Evolutionary conservation across 192 early-diverging fungal species (phyloP), one percentile per base, ranked within the genome.

Genomic region (Blastocladiella britannica): DNA sequence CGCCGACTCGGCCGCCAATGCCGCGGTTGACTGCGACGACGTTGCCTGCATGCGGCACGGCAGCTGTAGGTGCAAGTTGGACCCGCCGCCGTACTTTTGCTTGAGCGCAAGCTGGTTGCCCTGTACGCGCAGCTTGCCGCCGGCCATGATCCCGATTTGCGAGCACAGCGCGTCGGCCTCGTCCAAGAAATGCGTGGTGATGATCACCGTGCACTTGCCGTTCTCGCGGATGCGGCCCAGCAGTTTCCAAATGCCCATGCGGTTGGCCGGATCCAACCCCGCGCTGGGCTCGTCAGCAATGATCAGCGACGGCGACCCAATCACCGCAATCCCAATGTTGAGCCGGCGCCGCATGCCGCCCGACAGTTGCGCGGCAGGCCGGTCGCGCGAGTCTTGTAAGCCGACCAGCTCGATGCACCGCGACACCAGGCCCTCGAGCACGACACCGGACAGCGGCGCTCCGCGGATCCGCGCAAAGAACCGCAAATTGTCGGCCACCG

Each of bases 261-360:
- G 52, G 26, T 27, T 59, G 12, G 26, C 24, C 18, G 57, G 52
- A 59, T 59, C 58, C 1, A 57, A 53, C 29, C 56, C 62, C 0
- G 64, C 57, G 4, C 26, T 30, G 7, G 29, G 30, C 27, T 65
- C 64, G 29, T 65, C 64, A 25, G 64, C 18, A 22, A 65, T 28
- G 29, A 65, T 24, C 25, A 65, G 37, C 9, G n/a, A 7, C 58
- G 63, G 63, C 23, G 25, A 47, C 18, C 51, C 63, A 8, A 64
- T 67, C 1, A 69, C 37, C 0, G 67, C 67, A 26, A 69, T 68
- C 18, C 64, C 67, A 27, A 69, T 67, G 5, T 56, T 53, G 9
- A 69, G 52, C 22, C 65, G 53, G 9, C 67, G 56, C 4, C 54
- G 29, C 67, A 69, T 69, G 6, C 67, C 67, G 22, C 65, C 65